Percentiles rank a stretch among this genome's conserved stretches.
Conservation (phyloP, 345 rosid genomes). For the Moricandia arvensis region DNA sequence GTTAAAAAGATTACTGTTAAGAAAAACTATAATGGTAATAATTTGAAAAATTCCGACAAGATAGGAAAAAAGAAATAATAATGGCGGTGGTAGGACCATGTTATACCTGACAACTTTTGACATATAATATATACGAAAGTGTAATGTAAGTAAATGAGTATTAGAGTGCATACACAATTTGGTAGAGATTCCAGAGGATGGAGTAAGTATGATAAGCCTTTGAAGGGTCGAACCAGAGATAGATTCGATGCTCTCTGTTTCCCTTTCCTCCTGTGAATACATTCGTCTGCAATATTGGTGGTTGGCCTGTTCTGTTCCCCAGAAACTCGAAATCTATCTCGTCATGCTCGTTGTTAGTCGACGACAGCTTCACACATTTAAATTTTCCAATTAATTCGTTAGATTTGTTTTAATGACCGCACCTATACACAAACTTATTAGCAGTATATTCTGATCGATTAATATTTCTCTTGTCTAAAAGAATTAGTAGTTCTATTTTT, state of each 20-base stretch:
- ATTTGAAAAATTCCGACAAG: slow-evolving; percentile 7
- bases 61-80: slow-evolving; percentile 12
- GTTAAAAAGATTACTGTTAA: background rate
- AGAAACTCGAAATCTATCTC: slow-evolving; percentile 91
- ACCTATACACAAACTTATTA: background rate
- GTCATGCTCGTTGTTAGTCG: slow-evolving; percentile 84
- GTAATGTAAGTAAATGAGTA: slow-evolving; percentile 14
- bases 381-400: background rate
- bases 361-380: slow-evolving; percentile 57
- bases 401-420: background rate
- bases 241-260: slow-evolving; percentile 68
- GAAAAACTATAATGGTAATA: background rate
- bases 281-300: slow-evolving; percentile 77
- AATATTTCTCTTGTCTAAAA: background rate
- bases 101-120: slow-evolving; percentile 29
- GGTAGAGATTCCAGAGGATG: slow-evolving; percentile 68
- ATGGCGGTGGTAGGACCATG: slow-evolving; percentile 24
- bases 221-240: slow-evolving; percentile 83
- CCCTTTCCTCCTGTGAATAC: slow-evolving; percentile 83
- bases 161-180: slow-evolving; percentile 56
- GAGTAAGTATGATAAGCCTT: slow-evolving; percentile 62
- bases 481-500: too few species aligned
- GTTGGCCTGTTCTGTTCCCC: slow-evolving; percentile 83
- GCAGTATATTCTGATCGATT: background rate
- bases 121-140: background rate